Evolutionary conservation across 768 basidiomycete genomes (phyloP).

Genomic region (Leccinum uliginosum): DNA sequence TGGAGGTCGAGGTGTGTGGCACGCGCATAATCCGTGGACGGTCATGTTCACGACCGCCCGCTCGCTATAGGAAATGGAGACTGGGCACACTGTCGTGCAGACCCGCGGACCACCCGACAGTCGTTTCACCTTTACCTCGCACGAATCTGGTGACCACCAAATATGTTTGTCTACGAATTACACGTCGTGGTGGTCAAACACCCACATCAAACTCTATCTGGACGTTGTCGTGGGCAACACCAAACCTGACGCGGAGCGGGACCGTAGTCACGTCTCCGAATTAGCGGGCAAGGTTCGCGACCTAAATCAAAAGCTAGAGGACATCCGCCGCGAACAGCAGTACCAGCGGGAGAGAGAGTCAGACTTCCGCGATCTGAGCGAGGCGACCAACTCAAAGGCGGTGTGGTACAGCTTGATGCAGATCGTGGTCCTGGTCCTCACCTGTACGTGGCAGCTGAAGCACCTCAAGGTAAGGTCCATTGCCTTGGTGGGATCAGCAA

Average conservation of each 20-base stretch:
- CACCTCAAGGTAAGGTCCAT: constrained; percentile 71
- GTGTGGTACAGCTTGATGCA: constrained; percentile 94
- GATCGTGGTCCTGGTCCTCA: constrained; percentile 76
- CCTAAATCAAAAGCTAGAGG: constrained; percentile 88
- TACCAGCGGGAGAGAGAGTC: constrained; percentile 96
- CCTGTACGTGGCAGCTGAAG: constrained; percentile 90
- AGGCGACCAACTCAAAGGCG: constrained; percentile 84
- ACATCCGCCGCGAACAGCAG: constrained; percentile 92
- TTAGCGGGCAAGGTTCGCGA: constrained; percentile 83
- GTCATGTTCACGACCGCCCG: neutral
- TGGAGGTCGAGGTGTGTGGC: constrained; percentile 78
- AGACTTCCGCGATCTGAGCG: constrained; percentile 84
- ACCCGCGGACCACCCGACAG: constrained; percentile 90
- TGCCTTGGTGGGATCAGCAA: neutral
- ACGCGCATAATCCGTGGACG: neutral
- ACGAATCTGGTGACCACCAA: constrained; percentile 94
- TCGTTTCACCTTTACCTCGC: constrained; percentile 95
- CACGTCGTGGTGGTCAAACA: constrained; percentile 79
- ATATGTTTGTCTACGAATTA: constrained; percentile 95
- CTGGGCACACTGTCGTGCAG: constrained; percentile 75
- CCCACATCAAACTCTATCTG: constrained; percentile 92
- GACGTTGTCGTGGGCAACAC: constrained; percentile 90
- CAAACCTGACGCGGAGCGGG: constrained; percentile 82
- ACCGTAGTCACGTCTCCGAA: constrained; percentile 80
- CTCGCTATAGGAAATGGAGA: constrained; percentile 71